These are phyloP conservation scores for Solanum chacoense DNA, from an alignment of 305 asterid species.

Conservation along the genomic window DNA sequence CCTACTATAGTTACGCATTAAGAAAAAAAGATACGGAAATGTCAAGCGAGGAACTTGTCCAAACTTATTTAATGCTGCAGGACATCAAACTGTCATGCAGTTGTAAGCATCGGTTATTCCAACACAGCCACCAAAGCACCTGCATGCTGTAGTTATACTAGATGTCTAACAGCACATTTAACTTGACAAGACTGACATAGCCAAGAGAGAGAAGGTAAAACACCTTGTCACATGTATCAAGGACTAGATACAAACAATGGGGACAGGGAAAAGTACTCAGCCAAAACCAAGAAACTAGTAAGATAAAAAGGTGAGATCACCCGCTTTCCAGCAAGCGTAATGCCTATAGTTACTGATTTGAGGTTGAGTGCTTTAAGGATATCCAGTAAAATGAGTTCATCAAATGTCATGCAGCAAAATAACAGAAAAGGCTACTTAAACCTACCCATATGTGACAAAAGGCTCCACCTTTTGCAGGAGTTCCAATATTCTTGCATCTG, in stretches of 20 bases:
- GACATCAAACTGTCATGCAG: background rate
- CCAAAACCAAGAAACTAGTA: background rate
- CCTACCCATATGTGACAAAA: constrained; percentile 86
- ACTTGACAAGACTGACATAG: background rate
- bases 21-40: background rate
- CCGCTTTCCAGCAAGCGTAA: background rate
- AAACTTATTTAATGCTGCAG: background rate
- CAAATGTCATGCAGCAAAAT: background rate
- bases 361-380: background rate
- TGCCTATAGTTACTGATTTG: background rate
- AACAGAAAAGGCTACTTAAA: background rate
- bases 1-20: background rate
- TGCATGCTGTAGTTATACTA: background rate
- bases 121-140: background rate
- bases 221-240: background rate
- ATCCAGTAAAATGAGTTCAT: background rate
- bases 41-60: background rate
- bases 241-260: background rate
- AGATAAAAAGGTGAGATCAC: background rate
- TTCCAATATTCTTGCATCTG: constrained; percentile 41
- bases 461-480: constrained; percentile 78
- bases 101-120: background rate
- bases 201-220: background rate
- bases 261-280: background rate
- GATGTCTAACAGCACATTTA: background rate